Evolutionary conservation across 345 rosid species (phyloP).

Genomic region (Rhodamnia argentea): DNA sequence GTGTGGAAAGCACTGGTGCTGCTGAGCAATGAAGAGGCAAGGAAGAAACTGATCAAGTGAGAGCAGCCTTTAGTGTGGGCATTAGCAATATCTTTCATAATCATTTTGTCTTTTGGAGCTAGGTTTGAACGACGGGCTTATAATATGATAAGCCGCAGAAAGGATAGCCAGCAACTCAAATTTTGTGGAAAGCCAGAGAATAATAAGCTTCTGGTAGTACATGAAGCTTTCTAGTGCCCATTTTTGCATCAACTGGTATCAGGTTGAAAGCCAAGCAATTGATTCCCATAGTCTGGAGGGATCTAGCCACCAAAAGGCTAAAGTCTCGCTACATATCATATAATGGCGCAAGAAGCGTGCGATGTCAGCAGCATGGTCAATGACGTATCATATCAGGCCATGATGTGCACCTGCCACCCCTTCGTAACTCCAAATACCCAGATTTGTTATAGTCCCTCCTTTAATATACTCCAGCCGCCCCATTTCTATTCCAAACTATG

Average conservation of each 20-base stretch:
- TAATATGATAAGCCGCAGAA: not conserved
- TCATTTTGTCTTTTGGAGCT: not conserved
- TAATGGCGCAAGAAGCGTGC: not conserved
- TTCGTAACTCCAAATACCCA: too few relatives aligned
- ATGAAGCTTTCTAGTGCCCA: not conserved
- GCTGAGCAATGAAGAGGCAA: not conserved
- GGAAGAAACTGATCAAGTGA: not conserved
- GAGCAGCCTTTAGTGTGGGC: not conserved
- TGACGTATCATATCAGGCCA: not conserved
- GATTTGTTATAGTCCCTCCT: too few relatives aligned
- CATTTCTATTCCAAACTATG: too few relatives aligned
- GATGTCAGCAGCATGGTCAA: not conserved
- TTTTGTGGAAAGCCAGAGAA: not conserved
- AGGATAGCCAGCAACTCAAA: not conserved
- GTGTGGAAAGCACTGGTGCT: not conserved
- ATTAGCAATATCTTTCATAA: not conserved
- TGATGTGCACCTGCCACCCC: too few relatives aligned
- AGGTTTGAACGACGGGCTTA: not conserved
- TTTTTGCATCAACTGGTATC: not conserved
- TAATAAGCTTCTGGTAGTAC: not conserved
- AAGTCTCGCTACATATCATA: not conserved
- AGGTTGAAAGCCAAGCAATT: not conserved
- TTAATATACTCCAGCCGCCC: too few relatives aligned
- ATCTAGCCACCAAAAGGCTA: not conserved
- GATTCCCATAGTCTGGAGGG: not conserved